phyloP scores from a whole-genome alignment of 2,329 filamentous ascomycete genomes.

The Alternaria hordeiaustralica region DNA sequence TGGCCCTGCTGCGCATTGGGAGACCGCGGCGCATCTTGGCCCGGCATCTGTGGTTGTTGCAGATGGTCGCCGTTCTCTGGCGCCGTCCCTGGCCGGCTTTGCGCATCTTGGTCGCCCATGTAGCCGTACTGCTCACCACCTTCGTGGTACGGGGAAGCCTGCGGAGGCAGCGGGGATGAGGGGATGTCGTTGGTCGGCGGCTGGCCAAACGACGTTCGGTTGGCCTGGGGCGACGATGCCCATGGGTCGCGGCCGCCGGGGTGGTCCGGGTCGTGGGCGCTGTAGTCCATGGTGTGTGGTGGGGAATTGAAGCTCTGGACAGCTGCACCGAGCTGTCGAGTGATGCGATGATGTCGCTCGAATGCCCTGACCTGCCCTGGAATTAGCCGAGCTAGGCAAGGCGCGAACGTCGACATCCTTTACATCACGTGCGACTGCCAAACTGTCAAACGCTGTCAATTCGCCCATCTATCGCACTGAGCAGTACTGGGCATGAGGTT shows the following conservation, averaged over 20 bases:
- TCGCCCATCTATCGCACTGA: slow-evolving; percentile 11
- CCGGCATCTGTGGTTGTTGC: slow-evolving; percentile 33
- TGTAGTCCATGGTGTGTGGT: slow-evolving; percentile 68
- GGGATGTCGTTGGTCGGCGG: slow-evolving; percentile 51
- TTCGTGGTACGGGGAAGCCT: slow-evolving; percentile 49
- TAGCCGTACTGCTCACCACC: slow-evolving; percentile 44
- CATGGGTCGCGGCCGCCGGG: slow-evolving; percentile 67
- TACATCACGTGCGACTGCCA: slow-evolving; percentile 35
- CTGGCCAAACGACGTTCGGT: slow-evolving; percentile 55
- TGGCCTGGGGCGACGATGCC: slow-evolving; percentile 65
- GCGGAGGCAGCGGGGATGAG: slow-evolving; percentile 50
- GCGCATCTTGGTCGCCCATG: slow-evolving; percentile 40
- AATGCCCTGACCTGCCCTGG: slow-evolving; percentile 14
- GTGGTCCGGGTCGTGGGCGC: slow-evolving; percentile 63
- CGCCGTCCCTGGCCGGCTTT: slow-evolving; percentile 33
- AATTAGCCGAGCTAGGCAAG: slow-evolving; percentile 35
- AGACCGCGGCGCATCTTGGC: slow-evolving; percentile 38
- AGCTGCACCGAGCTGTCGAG: slow-evolving; percentile 26
- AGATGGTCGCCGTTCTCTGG: slow-evolving; percentile 47
- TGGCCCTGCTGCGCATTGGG: slow-evolving; percentile 43
- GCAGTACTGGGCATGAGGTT: slow-evolving; percentile 41
- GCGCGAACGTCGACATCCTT: slow-evolving; percentile 28
- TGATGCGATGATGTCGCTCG: slow-evolving; percentile 25
- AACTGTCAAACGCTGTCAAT: slow-evolving; percentile 9
- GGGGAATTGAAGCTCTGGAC: slow-evolving; percentile 30